A percentile compares a stretch with the other conserved stretches of the same genome.
These are phyloP conservation scores for Filosporella fistucella DNA, from an alignment of 495 filamentous ascomycete genomes.

Conservation along the genomic window DNA sequence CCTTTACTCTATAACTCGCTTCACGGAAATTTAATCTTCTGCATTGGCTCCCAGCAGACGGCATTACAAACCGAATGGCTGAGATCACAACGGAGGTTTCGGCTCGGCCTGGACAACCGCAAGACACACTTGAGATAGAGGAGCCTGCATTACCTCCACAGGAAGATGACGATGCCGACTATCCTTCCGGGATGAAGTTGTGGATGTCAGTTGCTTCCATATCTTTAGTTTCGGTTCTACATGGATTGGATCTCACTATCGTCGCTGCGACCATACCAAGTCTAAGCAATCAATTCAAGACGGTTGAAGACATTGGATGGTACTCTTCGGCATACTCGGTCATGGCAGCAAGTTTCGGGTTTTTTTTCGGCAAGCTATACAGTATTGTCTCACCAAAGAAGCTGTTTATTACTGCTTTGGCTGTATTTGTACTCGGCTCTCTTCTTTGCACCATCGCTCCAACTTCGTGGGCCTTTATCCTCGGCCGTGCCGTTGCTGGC, in stretches of 20 bases:
- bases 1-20: too few species aligned
- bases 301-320: conserved; percentile 43
- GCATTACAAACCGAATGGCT: too few species aligned
- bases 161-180: too few species aligned
- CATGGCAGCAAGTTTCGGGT: conserved; percentile 4
- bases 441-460: conserved; percentile 76
- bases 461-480: conserved; percentile 67
- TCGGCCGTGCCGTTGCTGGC: conserved; percentile 82
- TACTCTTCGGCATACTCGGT: conserved; percentile 28
- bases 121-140: too few species aligned
- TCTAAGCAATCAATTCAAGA: conserved; percentile 40
- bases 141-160: too few species aligned
- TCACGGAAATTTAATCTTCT: too few species aligned
- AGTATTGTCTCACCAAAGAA: conserved; percentile 40
- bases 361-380: conserved; percentile 22
- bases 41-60: too few species aligned
- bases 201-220: too few species aligned
- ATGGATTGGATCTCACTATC: conserved; percentile 26
- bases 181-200: too few species aligned
- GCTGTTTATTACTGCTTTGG: conserved; percentile 65
- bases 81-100: too few species aligned
- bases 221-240: background rate
- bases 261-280: conserved; percentile 48
- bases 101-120: too few species aligned
- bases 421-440: conserved; percentile 83